Evolutionary conservation across 2,329 filamentous ascomycete genomes (phyloP).

Genomic region (Lachnellula willkommii): DNA sequence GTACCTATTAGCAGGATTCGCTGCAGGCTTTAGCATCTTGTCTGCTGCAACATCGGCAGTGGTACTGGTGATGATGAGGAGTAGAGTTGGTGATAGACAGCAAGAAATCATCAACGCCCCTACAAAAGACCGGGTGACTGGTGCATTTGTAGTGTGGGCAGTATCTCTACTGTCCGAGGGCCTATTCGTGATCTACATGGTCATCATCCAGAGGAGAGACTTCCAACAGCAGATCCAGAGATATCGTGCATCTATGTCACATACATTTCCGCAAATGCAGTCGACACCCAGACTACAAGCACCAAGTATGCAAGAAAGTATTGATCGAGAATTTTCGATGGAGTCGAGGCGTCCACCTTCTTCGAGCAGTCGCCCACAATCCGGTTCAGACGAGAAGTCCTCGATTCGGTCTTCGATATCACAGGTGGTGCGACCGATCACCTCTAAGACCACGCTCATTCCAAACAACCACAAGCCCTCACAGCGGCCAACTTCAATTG

Average conservation of each 20-base stretch:
- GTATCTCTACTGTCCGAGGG: conserved; percentile 24
- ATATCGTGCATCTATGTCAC: conserved; percentile 16
- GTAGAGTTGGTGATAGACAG: conserved; percentile 17
- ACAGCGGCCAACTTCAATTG: conserved; percentile 43
- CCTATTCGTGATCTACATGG: conserved; percentile 27
- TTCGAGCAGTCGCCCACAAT: conserved; percentile 41
- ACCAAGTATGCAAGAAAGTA: conserved; percentile 11
- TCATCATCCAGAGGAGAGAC: conserved; percentile 24
- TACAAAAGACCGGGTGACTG: conserved; percentile 19
- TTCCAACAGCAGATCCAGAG: conserved; percentile 26
- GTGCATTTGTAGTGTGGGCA: conserved; percentile 28
- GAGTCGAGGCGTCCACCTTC: conserved; percentile 30
- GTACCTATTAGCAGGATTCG: conserved; percentile 26
- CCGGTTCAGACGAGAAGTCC: conserved; percentile 41
- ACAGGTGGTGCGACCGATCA: conserved; percentile 47
- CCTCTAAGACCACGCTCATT: conserved; percentile 52
- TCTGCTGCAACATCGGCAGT: conserved; percentile 24
- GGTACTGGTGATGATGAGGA: conserved; percentile 23
- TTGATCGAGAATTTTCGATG: conserved; percentile 15
- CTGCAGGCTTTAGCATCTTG: conserved; percentile 21
- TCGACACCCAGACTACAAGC: conserved; percentile 12
- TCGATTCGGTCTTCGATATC: conserved; percentile 47
- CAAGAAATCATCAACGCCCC: conserved; percentile 15
- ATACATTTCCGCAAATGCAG: conserved; percentile 21
- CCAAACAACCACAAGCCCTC: conserved; percentile 36